Conservation (phyloP, 1,139 yeast genomes). For the Kodamaea sp. region DNA sequence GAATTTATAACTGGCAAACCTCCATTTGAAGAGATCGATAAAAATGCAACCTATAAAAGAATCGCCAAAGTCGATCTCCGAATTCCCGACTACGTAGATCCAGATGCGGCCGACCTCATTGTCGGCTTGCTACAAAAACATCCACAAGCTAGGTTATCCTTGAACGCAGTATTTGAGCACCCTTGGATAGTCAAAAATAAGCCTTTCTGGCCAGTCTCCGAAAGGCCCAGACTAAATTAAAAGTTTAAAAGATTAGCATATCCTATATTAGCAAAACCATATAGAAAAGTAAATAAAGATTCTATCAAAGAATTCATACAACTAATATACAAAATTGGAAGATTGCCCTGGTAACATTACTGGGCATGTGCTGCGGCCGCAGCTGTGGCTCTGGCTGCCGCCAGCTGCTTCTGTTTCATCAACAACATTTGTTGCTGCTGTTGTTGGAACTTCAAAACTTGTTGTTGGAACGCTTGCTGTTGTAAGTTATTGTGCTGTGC, state of each 20-base stretch:
- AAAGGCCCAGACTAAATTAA: neutral
- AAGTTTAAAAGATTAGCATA: no score
- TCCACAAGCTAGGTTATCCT: conserved; percentile 64
- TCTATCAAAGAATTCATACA: neutral
- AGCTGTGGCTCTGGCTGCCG: conserved; percentile 32
- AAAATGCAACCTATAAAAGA: conserved; percentile 73
- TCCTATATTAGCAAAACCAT: no score
- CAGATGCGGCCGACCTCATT: conserved; percentile 80
- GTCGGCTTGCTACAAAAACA: conserved; percentile 58
- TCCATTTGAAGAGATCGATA: conserved; percentile 82
- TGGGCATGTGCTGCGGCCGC: conserved; percentile 29
- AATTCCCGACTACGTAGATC: conserved; percentile 68
- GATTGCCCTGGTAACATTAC: no score
- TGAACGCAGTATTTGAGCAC: conserved; percentile 65
- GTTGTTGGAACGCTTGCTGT: conserved; percentile 55
- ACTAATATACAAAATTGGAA: neutral
- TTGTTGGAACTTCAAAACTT: conserved; percentile 45
- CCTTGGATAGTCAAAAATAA: conserved; percentile 80
- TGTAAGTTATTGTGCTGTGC: conserved; percentile 47
- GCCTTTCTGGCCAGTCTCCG: conserved; percentile 38
- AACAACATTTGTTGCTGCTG: conserved; percentile 36
- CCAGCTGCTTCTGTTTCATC: conserved; percentile 32
- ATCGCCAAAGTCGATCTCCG: conserved; percentile 75
- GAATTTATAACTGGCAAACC: conserved; percentile 89
- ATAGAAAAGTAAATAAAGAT: no score